Percentiles rank a stretch among this genome's conserved stretches.
Evolutionary conservation across 371 early-diverging fungal genomes (phyloP).

Genomic region (Mortierella sp.): DNA sequence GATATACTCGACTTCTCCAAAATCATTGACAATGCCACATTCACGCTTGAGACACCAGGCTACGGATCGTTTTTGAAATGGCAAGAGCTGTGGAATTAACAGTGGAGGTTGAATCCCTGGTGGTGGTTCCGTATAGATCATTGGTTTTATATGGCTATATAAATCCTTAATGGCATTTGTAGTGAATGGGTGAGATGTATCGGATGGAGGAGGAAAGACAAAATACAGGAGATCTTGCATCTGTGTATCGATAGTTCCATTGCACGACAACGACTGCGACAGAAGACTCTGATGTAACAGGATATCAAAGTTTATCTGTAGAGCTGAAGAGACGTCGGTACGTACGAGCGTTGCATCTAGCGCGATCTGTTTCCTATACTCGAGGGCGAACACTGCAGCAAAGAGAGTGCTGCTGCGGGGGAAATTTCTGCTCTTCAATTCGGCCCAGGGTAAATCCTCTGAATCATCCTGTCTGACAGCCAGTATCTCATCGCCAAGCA

Average conservation of each 20-base stretch:
- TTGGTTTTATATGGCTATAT: constrained; percentile 30
- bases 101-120: constrained; percentile 22
- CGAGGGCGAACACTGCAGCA: constrained; percentile 3
- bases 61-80: constrained; percentile 35
- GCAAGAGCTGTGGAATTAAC: constrained; percentile 23
- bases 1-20: constrained; percentile 23
- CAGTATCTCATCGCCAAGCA: constrained; percentile 17
- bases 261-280: constrained; percentile 1
- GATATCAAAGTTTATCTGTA: constrained; percentile 6
- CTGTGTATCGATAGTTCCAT: background rate
- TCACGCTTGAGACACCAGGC: constrained; percentile 42
- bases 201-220: constrained; percentile 15
- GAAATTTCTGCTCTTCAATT: background rate
- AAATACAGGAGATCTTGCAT: constrained; percentile 34
- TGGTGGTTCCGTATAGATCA: constrained; percentile 8
- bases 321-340: background rate
- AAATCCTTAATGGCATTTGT: constrained; percentile 38
- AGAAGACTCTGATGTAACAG: constrained; percentile 11
- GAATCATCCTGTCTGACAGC: constrained; percentile 23
- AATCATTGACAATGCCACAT: constrained; percentile 17
- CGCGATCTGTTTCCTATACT: background rate
- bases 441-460: constrained; percentile 17
- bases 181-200: constrained; percentile 1
- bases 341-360: background rate
- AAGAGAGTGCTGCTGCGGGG: constrained; percentile 14